Percentiles rank a stretch among this genome's conserved stretches.
Evolutionary conservation across 352 stramenopile genomes (phyloP).

Genomic region (Thraustochytrium striatum): DNA sequence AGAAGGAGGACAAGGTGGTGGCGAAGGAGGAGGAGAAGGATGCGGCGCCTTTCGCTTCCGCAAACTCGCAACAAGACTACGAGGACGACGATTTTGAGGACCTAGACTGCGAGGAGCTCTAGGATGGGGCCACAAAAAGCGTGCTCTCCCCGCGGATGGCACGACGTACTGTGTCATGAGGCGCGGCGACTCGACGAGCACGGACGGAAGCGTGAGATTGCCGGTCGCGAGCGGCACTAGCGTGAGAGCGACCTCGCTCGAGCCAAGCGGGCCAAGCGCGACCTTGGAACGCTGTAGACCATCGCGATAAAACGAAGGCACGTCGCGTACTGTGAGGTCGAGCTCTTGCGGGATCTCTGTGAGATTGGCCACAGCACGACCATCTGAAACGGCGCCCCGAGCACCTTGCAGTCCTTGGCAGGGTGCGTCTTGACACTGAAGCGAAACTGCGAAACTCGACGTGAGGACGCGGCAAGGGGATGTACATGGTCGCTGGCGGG

Average conservation of each 20-base stretch:
- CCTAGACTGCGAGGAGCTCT: no score
- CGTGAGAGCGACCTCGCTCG: neutral
- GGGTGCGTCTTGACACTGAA: conserved; percentile 1
- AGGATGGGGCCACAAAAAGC: conserved; percentile 39
- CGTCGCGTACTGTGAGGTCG: neutral
- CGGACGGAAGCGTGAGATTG: conserved; percentile 1
- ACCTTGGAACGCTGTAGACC: neutral
- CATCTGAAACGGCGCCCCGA: neutral
- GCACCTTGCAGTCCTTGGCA: neutral
- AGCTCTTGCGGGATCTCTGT: conserved; percentile 42
- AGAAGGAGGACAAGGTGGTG: no score
- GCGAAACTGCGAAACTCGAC: conserved; percentile 35
- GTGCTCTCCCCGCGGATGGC: neutral
- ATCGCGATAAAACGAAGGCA: neutral
- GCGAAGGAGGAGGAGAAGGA: no score
- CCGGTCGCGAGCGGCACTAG: conserved; percentile 12
- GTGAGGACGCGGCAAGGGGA: neutral
- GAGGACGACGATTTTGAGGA: no score
- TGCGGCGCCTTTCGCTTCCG: no score
- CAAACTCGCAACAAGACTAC: no score
- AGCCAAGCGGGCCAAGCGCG: conserved; percentile 12
- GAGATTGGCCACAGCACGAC: neutral
- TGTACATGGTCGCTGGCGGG: conserved; percentile 5
- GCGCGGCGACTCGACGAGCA: conserved; percentile 14
- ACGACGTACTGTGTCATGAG: neutral